Evolutionary conservation across 345 rosid genomes (phyloP), one percentile per base, ranked within the genome.

Genomic region (Eutrema heterophyllum): DNA sequence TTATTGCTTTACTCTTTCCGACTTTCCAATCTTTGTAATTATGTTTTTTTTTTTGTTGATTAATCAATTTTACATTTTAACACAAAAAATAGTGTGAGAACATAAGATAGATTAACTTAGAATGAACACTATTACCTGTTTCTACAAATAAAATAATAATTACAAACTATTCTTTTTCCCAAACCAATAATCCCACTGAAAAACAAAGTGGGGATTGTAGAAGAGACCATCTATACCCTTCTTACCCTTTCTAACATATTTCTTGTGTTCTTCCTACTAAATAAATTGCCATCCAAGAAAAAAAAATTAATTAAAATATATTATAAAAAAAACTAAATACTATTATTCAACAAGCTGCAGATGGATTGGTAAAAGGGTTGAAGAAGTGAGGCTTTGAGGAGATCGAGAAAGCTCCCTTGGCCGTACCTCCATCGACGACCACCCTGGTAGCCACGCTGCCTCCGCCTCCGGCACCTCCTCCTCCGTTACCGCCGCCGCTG

Each of bases 281-380:
- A 15, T 45, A 52, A 61, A 32, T 41, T 68, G 54, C 12, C 56
- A 33, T 33, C 39, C 41, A 5, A 18, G 30, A 61, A 44, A 49
- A 32, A 11, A 14, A 46, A 33, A 6, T 15, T 43, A 44, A 57
- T n/a, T 18, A 11, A 40, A 46, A 43, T 41, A 52, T 39, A 67
- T 21, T n/a, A n/a, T n/a, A n/a, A 51, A 59, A 38, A 38, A 45
- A 58, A 35, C 16, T 29, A 50, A 30, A 61, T 64, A 66, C 33
- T 51, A 43, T n/a, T 35, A 50, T 75, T 75, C 73, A 91, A 85
- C 96, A 91, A 62, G 97, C 96, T 2, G 97, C 96, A 8, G 97
- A 91, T 29, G 93, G 86, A 73, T 87, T 89, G 64, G 88, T 74
- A 77, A 86, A 89, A 70, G 89, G 87, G 64, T 82, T 88, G 43